Evolutionary conservation across 352 stramenopile species (phyloP).

Genomic region (Peronospora destructor): DNA sequence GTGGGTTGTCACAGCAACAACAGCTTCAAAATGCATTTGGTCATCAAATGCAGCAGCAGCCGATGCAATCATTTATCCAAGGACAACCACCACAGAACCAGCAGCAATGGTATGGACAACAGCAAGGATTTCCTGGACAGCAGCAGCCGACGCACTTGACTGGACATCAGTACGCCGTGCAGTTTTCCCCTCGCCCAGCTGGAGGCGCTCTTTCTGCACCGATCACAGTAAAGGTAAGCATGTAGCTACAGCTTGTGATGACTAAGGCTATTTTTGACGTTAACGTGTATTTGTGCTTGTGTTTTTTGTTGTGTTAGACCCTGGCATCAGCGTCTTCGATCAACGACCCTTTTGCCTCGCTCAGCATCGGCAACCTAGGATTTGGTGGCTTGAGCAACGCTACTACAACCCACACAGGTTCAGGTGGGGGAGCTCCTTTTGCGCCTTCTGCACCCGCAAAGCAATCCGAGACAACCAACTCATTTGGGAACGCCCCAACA

Average conservation of each 20-base stretch:
- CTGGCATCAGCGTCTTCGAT: constrained; percentile 32
- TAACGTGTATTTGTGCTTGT: neutral
- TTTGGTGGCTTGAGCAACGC: constrained; percentile 28
- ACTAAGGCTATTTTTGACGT: constrained; percentile 5
- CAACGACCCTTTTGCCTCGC: constrained; percentile 68
- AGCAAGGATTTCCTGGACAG: constrained; percentile 24
- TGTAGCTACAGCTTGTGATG: neutral
- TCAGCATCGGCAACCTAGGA: constrained; percentile 53
- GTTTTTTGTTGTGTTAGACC: constrained; percentile 10
- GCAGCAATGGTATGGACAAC: constrained; percentile 42
- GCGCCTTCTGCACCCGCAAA: constrained; percentile 17
- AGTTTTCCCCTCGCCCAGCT: constrained; percentile 20
- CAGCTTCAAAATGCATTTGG: constrained; percentile 13
- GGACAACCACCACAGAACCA: constrained; percentile 24
- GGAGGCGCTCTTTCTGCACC: constrained; percentile 16
- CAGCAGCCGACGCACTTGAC: constrained; percentile 25
- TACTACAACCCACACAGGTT: constrained; percentile 15
- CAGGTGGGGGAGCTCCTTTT: constrained; percentile 20
- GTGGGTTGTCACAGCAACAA: constrained; percentile 18
- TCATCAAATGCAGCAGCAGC: constrained; percentile 17
- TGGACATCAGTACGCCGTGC: constrained; percentile 29
- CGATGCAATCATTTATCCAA: constrained; percentile 33
- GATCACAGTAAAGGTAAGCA: constrained; percentile 34
- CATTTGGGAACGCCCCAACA: constrained; percentile 17
- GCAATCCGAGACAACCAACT: constrained; percentile 14